Conservation (phyloP, 768 basidiomycete genomes). For the Pulveroboletus sp. region DNA sequence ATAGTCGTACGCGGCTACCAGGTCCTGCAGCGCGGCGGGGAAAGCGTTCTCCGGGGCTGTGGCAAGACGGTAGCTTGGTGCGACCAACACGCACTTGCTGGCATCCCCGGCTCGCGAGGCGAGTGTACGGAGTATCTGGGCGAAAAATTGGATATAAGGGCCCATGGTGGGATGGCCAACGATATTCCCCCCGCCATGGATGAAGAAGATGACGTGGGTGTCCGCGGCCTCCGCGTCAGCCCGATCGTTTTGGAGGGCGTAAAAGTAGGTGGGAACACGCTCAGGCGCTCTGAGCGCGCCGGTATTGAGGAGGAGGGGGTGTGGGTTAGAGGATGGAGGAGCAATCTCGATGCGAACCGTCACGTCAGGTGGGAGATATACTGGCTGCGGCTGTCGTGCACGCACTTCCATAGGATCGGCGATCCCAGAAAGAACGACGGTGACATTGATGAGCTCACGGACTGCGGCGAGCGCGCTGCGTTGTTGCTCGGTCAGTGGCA, state of each 20-base stretch:
- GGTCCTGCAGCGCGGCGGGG: slow-evolving; percentile 22
- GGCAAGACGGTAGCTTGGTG: too few relatives aligned
- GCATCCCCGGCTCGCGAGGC: slow-evolving; percentile 1
- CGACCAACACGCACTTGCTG: slow-evolving; percentile 11
- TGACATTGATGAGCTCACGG: neutral
- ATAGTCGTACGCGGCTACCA: slow-evolving; percentile 24
- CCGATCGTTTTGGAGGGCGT: neutral
- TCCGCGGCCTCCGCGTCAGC: neutral
- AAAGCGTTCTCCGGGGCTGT: slow-evolving; percentile 19
- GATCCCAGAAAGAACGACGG: neutral
- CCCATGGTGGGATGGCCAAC: slow-evolving; percentile 12
- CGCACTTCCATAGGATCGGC: slow-evolving; percentile 16
- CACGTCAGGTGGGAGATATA: slow-evolving; percentile 10
- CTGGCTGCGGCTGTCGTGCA: neutral
- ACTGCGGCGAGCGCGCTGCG: slow-evolving; percentile 3
- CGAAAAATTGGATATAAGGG: slow-evolving; percentile 3
- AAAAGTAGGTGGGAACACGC: slow-evolving; percentile 23
- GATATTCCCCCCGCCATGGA: slow-evolving; percentile 24
- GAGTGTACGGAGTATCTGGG: slow-evolving; percentile 8
- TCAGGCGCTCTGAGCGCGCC: slow-evolving; percentile 11
- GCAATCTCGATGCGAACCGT: slow-evolving; percentile 15
- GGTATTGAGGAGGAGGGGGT: neutral
- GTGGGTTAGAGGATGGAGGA: slow-evolving; percentile 3
- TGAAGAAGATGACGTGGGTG: slow-evolving; percentile 18
- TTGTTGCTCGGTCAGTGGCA: slow-evolving; percentile 17